Conservation (phyloP, 768 basidiomycete species). For the Hypholoma fasciculare region DNA sequence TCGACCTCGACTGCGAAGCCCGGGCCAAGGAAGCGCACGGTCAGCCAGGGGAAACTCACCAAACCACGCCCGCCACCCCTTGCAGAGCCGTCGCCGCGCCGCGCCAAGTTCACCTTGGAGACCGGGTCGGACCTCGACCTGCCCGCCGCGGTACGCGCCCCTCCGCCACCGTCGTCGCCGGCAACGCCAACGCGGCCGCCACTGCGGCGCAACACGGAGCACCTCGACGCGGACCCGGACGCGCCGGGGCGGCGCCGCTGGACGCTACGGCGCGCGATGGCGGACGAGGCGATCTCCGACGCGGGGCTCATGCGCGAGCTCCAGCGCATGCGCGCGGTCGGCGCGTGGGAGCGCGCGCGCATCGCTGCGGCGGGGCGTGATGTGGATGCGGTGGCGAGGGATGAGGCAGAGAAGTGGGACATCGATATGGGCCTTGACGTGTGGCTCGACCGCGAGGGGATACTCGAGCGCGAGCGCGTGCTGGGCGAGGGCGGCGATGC, state of each 20-base stretch:
- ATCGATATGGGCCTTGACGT: conserved; percentile 12
- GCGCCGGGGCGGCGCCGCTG: conserved; percentile 19
- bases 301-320: conserved; percentile 46
- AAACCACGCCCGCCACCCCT: not conserved
- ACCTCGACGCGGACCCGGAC: conserved; percentile 3
- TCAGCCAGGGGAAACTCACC: no score
- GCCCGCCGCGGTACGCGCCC: not conserved
- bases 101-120: conserved; percentile 3
- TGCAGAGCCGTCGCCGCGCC: not conserved
- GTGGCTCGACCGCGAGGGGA: conserved; percentile 5
- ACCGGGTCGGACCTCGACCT: conserved; percentile 7
- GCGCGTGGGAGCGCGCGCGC: conserved; percentile 12
- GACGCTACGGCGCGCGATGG: conserved; percentile 50
- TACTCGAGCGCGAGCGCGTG: not conserved
- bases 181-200: conserved; percentile 8
- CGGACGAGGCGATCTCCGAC: conserved; percentile 49
- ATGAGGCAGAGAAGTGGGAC: conserved; percentile 3
- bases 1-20: no score
- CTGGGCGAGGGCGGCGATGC: not conserved
- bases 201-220: conserved; percentile 4
- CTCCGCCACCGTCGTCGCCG: not conserved
- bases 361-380: not conserved
- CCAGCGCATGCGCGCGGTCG: conserved; percentile 35
- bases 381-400: not conserved
- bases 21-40: no score